These are phyloP conservation scores for Ustilago nuda DNA, from an alignment of 1,284 basidiomycete species.

Conservation along the genomic window DNA sequence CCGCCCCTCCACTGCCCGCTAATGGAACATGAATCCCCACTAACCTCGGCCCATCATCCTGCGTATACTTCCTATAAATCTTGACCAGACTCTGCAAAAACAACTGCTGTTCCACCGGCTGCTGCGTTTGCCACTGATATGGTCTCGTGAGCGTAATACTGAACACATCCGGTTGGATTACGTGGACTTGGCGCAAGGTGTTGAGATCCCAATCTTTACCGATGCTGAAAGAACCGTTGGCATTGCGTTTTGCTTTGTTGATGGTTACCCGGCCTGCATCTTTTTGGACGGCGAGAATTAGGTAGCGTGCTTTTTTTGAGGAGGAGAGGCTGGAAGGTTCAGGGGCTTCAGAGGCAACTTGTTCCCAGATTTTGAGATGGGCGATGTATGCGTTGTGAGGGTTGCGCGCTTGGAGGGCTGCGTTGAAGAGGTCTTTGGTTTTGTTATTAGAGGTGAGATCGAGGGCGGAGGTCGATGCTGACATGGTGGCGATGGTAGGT, in stretches of 20 bases:
- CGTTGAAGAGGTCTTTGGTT: constrained; percentile 61
- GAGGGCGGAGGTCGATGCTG: constrained; percentile 19
- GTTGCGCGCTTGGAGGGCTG: constrained; percentile 59
- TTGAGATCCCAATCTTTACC: constrained; percentile 94
- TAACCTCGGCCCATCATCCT: constrained; percentile 46
- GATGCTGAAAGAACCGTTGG: constrained; percentile 93
- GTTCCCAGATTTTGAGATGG: constrained; percentile 68
- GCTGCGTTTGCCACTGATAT: constrained; percentile 66
- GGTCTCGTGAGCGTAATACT: constrained; percentile 60
- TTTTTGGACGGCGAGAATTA: constrained; percentile 61
- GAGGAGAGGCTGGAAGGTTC: constrained; percentile 7
- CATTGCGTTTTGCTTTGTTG: constrained; percentile 94
- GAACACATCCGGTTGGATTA: constrained; percentile 71
- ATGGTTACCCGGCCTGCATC: constrained; percentile 61
- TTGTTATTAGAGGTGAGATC: constrained; percentile 31
- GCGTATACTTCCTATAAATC: constrained; percentile 61
- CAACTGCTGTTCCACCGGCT: constrained; percentile 56
- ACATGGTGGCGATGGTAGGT: constrained; percentile 14
- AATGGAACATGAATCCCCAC: constrained; percentile 49
- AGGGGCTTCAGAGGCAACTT: constrained; percentile 32
- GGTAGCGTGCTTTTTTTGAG: constrained; percentile 64
- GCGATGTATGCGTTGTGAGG: constrained; percentile 63
- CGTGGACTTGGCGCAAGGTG: constrained; percentile 83
- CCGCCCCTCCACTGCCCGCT: constrained; percentile 11
- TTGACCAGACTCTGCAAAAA: constrained; percentile 61